Evolutionary conservation across 2,329 filamentous ascomycete genomes (phyloP).

Genomic region (Ascosphaera acerosa): DNA sequence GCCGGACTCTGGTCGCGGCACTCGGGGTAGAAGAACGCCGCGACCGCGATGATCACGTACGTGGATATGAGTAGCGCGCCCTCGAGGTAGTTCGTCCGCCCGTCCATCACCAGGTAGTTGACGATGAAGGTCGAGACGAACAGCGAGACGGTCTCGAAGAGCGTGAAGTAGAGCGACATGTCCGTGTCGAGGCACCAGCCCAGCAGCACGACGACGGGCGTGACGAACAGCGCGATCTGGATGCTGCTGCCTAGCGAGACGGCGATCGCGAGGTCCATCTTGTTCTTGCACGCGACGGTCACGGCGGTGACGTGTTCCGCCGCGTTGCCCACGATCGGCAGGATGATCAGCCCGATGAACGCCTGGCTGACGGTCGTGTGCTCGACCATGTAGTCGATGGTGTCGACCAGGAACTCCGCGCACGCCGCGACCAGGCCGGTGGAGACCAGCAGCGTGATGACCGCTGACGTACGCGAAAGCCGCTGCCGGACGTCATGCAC

Average conservation of each 20-base stretch:
- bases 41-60: constrained; percentile 41
- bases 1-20: neutral
- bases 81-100: constrained; percentile 67
- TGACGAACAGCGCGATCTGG: constrained; percentile 46
- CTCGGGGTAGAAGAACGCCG: constrained; percentile 19
- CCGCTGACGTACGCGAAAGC: constrained; percentile 21
- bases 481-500: constrained; percentile 9
- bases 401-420: constrained; percentile 44
- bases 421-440: constrained; percentile 42
- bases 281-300: constrained; percentile 45
- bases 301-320: constrained; percentile 49
- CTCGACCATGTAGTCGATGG: constrained; percentile 37
- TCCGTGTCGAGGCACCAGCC: constrained; percentile 42
- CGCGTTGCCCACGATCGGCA: constrained; percentile 49
- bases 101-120: constrained; percentile 68
- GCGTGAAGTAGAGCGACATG: constrained; percentile 65
- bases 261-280: constrained; percentile 50
- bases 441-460: constrained; percentile 36
- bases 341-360: constrained; percentile 45
- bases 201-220: constrained; percentile 42
- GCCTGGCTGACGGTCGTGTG: constrained; percentile 32
- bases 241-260: constrained; percentile 46
- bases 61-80: constrained; percentile 38
- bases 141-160: constrained; percentile 70
- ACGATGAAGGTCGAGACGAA: constrained; percentile 69